Evolutionary conservation across 164 flowering plant species (phyloP).

Genomic region (Berberis thunbergii): DNA sequence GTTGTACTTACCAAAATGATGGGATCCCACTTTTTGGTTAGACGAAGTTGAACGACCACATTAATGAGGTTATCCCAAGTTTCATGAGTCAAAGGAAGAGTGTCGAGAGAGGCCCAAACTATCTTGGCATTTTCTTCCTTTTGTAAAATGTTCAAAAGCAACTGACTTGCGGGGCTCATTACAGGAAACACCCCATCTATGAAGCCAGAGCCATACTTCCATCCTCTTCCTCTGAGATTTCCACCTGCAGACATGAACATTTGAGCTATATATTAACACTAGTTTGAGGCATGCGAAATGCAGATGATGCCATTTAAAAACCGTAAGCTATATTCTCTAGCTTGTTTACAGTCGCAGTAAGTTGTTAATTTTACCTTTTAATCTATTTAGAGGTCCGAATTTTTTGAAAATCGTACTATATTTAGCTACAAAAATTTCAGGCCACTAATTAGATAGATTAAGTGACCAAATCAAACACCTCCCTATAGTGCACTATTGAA

Average conservation of each 20-base stretch:
- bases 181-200: conserved; percentile 91
- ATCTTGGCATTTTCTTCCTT: conserved; percentile 27
- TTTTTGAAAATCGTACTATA: too few relatives aligned
- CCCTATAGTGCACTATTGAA: too few relatives aligned
- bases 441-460: too few relatives aligned
- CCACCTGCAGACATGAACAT: conserved; percentile 39
- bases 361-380: too few relatives aligned
- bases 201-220: conserved; percentile 93
- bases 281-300: not conserved
- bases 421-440: too few relatives aligned
- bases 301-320: not conserved
- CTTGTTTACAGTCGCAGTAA: too few relatives aligned
- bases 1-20: conserved; percentile 40
- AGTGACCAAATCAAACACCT: too few relatives aligned
- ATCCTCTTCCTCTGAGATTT: conserved; percentile 72
- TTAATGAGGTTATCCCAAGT: conserved; percentile 85
- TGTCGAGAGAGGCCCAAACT: conserved; percentile 41
- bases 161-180: conserved; percentile 57
- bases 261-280: not conserved
- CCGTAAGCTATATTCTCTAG: not conserved
- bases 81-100: conserved; percentile 44
- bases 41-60: conserved; percentile 67
- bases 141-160: conserved; percentile 41
- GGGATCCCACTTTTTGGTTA: conserved; percentile 57
- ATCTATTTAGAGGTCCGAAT: too few relatives aligned